These are phyloP conservation scores for Aspergillus japonicus DNA, from an alignment of 2,329 filamentous ascomycete species.

Conservation along the genomic window DNA sequence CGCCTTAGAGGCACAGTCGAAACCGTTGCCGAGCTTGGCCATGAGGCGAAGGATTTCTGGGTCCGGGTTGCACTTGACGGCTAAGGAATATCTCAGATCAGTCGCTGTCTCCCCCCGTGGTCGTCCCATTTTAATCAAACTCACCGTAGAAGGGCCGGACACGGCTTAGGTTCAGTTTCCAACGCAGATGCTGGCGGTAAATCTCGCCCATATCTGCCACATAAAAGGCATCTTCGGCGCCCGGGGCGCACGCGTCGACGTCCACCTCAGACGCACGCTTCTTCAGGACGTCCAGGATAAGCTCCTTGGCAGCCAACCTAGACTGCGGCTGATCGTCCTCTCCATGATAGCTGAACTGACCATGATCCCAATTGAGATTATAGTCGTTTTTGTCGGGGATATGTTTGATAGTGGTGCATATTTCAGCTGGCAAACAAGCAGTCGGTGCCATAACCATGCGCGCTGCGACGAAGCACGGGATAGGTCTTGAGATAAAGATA, in stretches of 20 bases:
- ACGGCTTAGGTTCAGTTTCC: constrained; percentile 89
- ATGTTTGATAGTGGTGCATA: constrained; percentile 37
- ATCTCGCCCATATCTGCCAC: constrained; percentile 97
- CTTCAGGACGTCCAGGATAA: constrained; percentile 86
- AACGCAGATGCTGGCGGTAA: constrained; percentile 96
- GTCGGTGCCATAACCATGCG: constrained; percentile 70
- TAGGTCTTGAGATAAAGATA: constrained; percentile 16
- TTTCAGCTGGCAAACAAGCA: constrained; percentile 56
- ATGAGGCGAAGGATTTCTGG: constrained; percentile 83
- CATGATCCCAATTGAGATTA: constrained; percentile 26
- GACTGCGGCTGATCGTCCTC: constrained; percentile 44
- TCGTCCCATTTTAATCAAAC: constrained; percentile 30
- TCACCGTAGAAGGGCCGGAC: constrained; percentile 95
- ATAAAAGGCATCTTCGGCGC: constrained; percentile 97
- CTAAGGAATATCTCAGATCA: constrained; percentile 45
- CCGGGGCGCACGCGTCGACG: constrained; percentile 81
- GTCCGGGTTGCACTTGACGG: constrained; percentile 99
- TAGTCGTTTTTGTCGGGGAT: constrained; percentile 35
- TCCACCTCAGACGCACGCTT: constrained; percentile 80
- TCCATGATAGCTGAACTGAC: constrained; percentile 45
- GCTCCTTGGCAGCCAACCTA: constrained; percentile 63
- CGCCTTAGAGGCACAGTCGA: constrained; percentile 96
- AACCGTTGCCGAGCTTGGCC: constrained; percentile 83
- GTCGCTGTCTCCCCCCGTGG: background rate
- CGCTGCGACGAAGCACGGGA: constrained; percentile 31